These are phyloP conservation scores for Salix viminalis DNA, from an alignment of 345 rosid species.

Conservation along the genomic window DNA sequence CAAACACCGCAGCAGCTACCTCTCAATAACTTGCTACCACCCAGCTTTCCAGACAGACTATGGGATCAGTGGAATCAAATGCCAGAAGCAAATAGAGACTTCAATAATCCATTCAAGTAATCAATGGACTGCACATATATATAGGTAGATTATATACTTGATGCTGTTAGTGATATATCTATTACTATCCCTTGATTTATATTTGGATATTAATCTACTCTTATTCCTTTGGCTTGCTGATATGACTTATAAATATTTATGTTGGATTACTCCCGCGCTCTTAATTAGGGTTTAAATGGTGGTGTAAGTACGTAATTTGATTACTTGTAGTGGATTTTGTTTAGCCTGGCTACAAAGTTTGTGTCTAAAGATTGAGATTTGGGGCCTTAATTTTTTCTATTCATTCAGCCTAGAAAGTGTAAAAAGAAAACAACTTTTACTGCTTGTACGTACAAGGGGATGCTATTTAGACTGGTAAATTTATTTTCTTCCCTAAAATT, in stretches of 20 bases:
- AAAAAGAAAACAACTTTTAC: not conserved
- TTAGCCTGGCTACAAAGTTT: not conserved
- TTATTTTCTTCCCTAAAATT: not conserved
- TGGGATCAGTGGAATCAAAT: constrained; percentile 85
- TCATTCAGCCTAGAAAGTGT: not conserved
- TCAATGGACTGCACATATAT: not conserved
- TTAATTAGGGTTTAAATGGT: constrained; percentile 12
- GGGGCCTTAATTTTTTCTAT: not conserved
- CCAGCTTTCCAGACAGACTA: constrained; percentile 49
- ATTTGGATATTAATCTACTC: not conserved
- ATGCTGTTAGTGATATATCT: not conserved
- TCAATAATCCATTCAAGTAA: constrained; percentile 63
- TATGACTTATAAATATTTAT: constrained; percentile 5
- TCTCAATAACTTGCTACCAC: constrained; percentile 37
- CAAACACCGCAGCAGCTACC: constrained; percentile 39
- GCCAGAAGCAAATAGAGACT: constrained; percentile 53
- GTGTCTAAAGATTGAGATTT: not conserved
- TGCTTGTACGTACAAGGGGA: not conserved
- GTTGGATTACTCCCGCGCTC: not conserved
- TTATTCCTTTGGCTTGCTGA: not conserved
- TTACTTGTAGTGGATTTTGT: not conserved
- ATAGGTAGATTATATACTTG: not conserved
- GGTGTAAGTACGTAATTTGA: not conserved
- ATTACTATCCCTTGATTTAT: no score
- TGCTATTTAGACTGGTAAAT: not conserved